These are phyloP conservation scores for Cyclotella kingstonii DNA, from an alignment of 108 stramenopile species.

Conservation along the genomic window DNA sequence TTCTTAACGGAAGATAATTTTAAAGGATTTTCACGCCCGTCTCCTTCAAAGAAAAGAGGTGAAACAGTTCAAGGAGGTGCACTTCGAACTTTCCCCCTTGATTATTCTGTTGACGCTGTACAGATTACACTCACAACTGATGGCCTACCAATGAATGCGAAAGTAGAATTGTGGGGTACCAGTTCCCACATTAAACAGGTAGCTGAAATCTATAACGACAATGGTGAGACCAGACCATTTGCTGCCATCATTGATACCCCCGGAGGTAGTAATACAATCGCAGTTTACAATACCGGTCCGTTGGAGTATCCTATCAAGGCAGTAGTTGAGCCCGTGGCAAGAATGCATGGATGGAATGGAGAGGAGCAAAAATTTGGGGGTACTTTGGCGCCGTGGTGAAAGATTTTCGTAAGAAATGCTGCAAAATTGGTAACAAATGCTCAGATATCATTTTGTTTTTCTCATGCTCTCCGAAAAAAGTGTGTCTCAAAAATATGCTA, in stretches of 20 bases:
- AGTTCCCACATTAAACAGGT: constrained; percentile 34
- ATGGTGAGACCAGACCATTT: constrained; percentile 37
- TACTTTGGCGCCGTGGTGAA: constrained; percentile 34
- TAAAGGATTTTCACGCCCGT: constrained; percentile 15
- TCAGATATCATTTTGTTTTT: too few species aligned
- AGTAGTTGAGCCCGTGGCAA: constrained; percentile 35
- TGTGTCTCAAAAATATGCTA: background rate
- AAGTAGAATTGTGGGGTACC: constrained; percentile 45
- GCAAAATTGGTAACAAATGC: too few species aligned
- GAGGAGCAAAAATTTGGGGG: constrained; percentile 32
- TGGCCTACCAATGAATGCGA: constrained; percentile 44
- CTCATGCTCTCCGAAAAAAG: background rate
- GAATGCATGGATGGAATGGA: constrained; percentile 39
- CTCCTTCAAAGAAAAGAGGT: constrained; percentile 12
- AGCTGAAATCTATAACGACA: constrained; percentile 46
- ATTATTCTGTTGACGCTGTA: constrained; percentile 38
- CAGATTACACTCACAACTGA: constrained; percentile 37
- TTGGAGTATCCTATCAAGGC: constrained; percentile 42
- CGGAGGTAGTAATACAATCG: constrained; percentile 40
- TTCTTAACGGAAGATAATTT: constrained; percentile 21
- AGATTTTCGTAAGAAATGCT: background rate
- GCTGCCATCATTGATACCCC: constrained; percentile 35
- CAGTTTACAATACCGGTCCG: constrained; percentile 42
- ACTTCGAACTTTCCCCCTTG: constrained; percentile 31
- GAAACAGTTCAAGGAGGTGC: constrained; percentile 42